Conservation (phyloP, 768 basidiomycete genomes). For the Dioszegia crocea region DNA sequence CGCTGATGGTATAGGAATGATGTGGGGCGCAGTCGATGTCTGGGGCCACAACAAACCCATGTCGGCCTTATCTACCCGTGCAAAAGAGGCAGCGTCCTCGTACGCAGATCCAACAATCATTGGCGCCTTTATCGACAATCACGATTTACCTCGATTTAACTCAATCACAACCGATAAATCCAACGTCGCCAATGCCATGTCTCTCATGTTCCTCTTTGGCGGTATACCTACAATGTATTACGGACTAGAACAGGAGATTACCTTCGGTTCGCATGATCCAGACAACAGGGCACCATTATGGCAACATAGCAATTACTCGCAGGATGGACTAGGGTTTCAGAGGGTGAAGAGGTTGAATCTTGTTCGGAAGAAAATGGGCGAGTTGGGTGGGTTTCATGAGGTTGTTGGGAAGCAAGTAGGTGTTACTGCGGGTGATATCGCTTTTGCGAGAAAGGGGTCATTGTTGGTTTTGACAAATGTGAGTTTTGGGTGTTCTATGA, state of each 20-base stretch:
- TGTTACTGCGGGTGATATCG: slow-evolving; percentile 21
- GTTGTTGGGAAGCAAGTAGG: slow-evolving; percentile 12
- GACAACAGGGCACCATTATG: slow-evolving; percentile 36
- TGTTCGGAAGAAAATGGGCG: slow-evolving; percentile 23
- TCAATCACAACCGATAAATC: slow-evolving; percentile 24
- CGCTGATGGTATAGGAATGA: slow-evolving; percentile 14
- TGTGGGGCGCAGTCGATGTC: slow-evolving; percentile 21
- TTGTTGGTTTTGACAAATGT: slow-evolving; percentile 42
- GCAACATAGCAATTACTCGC: slow-evolving; percentile 20
- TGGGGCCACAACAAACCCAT: slow-evolving; percentile 3
- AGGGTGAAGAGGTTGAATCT: slow-evolving; percentile 33
- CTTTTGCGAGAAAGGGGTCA: slow-evolving; percentile 17
- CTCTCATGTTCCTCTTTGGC: slow-evolving; percentile 25
- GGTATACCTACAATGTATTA: slow-evolving; percentile 42
- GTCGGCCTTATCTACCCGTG: not conserved
- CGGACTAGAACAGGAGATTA: slow-evolving; percentile 36
- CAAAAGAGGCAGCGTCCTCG: not conserved
- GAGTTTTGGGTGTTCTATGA: slow-evolving; percentile 1
- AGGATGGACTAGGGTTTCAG: slow-evolving; percentile 19
- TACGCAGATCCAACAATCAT: slow-evolving; percentile 22
- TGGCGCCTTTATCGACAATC: slow-evolving; percentile 36
- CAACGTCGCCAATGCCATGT: slow-evolving; percentile 29
- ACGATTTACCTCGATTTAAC: slow-evolving; percentile 37
- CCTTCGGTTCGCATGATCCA: slow-evolving; percentile 25
- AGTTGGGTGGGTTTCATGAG: slow-evolving; percentile 12